These are phyloP conservation scores for Coemansia sp. DNA, from an alignment of 192 early-diverging fungal species.

Conservation along the genomic window DNA sequence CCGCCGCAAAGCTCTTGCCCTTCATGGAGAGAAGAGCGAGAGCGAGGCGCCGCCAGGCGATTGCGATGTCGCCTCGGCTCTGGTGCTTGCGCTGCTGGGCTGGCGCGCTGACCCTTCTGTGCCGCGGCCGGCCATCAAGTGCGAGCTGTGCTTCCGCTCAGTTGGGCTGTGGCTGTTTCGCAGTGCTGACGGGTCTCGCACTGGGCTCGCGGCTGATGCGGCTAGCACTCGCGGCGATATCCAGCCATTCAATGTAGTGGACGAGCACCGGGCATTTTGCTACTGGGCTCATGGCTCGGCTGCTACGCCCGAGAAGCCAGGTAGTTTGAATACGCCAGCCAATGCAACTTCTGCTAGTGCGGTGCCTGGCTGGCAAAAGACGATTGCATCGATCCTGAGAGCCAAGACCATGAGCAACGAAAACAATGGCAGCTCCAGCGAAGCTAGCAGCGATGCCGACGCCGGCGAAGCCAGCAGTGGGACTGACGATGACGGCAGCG, in stretches of 20 bases:
- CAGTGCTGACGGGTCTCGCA: neutral
- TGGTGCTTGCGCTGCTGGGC: slow-evolving; percentile 47
- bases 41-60: neutral
- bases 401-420: slow-evolving; percentile 29
- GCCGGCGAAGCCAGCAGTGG: neutral
- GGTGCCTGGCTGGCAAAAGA: slow-evolving; percentile 52
- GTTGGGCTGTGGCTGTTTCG: slow-evolving; percentile 49
- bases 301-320: neutral
- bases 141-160: slow-evolving; percentile 46
- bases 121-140: slow-evolving; percentile 35
- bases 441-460: slow-evolving; percentile 3
- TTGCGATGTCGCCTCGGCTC: slow-evolving; percentile 12
- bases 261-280: slow-evolving; percentile 56
- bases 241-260: slow-evolving; percentile 27
- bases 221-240: neutral
- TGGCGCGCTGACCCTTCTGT: slow-evolving; percentile 34
- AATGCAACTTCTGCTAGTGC: neutral
- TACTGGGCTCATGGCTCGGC: slow-evolving; percentile 46
- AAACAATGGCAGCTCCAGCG: slow-evolving; percentile 10
- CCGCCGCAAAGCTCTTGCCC: neutral
- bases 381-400: slow-evolving; percentile 36
- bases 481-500: neutral
- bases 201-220: neutral
- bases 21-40: neutral
- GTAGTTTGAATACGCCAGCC: neutral